Conservation (phyloP, 257 asterid species). For the Plantago elongata region DNA sequence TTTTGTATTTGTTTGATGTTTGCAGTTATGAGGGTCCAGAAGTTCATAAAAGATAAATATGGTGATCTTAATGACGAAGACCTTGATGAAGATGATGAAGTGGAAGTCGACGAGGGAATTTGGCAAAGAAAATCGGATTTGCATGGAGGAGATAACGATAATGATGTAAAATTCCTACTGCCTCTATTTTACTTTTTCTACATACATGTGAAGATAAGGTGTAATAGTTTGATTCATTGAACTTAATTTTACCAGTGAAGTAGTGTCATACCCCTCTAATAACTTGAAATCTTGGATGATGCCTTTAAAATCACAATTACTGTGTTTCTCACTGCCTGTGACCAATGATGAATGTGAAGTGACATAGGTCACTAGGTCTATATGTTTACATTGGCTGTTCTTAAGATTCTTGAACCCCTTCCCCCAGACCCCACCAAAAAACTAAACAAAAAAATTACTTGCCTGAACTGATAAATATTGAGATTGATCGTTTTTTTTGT, state of each 20-base stretch:
- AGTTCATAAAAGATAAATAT: conserved; percentile 42
- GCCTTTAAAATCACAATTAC: too few relatives aligned
- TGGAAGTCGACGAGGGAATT: conserved; percentile 34
- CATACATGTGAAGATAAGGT: neutral
- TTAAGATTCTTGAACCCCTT: too few relatives aligned
- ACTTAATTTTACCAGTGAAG: neutral
- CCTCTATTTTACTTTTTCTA: conserved; percentile 10
- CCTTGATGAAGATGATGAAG: conserved; percentile 60
- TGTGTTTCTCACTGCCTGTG: conserved; percentile 3
- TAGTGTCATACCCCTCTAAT: neutral
- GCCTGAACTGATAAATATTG: too few relatives aligned
- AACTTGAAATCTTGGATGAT: neutral
- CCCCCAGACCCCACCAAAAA: too few relatives aligned
- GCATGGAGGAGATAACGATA: conserved; percentile 43
- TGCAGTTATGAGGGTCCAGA: conserved; percentile 67
- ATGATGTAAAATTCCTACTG: conserved; percentile 39
- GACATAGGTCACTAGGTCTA: too few relatives aligned
- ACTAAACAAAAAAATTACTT: too few relatives aligned
- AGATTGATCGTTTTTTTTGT: too few relatives aligned
- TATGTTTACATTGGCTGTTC: too few relatives aligned
- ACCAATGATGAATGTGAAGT: neutral
- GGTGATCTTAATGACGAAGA: conserved; percentile 78
- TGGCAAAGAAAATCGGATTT: conserved; percentile 47
- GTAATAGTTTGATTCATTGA: conserved; percentile 5
- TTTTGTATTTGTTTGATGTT: conserved; percentile 14